Conservation (phyloP, 1,139 yeast genomes). For the Entelexis sorbosivorans region DNA sequence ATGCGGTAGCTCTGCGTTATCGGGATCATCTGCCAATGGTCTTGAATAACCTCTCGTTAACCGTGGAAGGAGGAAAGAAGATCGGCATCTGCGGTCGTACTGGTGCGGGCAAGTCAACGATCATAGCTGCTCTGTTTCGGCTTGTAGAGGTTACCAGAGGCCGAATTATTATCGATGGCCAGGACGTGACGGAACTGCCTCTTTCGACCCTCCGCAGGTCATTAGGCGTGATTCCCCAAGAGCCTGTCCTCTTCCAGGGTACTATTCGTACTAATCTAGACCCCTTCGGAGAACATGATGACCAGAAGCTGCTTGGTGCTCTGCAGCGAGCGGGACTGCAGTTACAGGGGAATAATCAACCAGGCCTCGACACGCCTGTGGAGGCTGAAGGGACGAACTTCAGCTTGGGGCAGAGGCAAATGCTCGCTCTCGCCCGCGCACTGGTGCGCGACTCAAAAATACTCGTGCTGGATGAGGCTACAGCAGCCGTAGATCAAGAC, state of each 20-base stretch:
- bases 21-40: constrained; percentile 68
- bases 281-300: constrained; percentile 46
- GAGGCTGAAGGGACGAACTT: constrained; percentile 67
- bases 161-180: constrained; percentile 44
- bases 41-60: constrained; percentile 42
- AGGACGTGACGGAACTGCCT: constrained; percentile 47
- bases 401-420: constrained; percentile 67
- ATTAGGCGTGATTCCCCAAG: constrained; percentile 66
- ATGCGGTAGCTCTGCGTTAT: constrained; percentile 52
- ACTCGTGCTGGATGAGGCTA: constrained; percentile 71
- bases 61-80: constrained; percentile 44
- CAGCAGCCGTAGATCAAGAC: constrained; percentile 69
- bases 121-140: constrained; percentile 54
- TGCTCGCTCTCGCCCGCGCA: constrained; percentile 66
- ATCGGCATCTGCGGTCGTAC: constrained; percentile 70
- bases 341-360: constrained; percentile 34
- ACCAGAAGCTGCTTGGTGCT: constrained; percentile 46
- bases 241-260: constrained; percentile 60
- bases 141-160: constrained; percentile 46
- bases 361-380: constrained; percentile 52
- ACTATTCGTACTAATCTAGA: constrained; percentile 55
- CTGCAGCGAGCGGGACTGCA: constrained; percentile 44
- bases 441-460: constrained; percentile 55
- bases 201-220: constrained; percentile 45
- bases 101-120: constrained; percentile 67